phyloP scores from a whole-genome alignment of 345 rosid genomes.

The Populus deltoides region DNA sequence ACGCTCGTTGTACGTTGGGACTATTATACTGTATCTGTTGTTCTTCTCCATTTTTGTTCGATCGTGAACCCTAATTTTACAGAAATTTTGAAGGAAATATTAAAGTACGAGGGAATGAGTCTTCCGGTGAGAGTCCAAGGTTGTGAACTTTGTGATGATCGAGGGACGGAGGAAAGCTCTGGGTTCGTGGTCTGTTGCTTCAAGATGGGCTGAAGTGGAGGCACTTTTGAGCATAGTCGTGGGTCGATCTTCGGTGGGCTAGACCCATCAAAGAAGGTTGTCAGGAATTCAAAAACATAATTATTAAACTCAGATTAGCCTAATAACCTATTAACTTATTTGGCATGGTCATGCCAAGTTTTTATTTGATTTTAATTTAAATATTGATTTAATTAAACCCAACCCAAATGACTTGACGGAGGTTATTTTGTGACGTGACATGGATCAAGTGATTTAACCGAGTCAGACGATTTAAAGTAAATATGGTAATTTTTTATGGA shows the following conservation, averaged over 20 bases:
- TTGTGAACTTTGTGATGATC: not conserved
- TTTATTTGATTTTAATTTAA: no score
- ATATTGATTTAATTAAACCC: no score
- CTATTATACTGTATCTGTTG: conserved; percentile 73
- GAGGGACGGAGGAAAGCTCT: not conserved
- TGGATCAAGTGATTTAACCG: no score
- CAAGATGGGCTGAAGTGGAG: not conserved
- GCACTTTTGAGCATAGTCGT: not conserved
- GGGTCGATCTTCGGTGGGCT: not conserved
- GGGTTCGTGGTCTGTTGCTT: not conserved
- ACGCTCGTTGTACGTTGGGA: conserved; percentile 96
- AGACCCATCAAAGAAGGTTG: not conserved
- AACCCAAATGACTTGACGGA: no score
- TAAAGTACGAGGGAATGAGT: not conserved
- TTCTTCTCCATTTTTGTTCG: conserved; percentile 4
- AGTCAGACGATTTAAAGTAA: no score
- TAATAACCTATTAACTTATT: no score
- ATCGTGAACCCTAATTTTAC: not conserved
- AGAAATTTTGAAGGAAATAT: not conserved
- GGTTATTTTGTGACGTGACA: no score
- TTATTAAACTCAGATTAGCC: no score
- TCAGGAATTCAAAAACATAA: no score
- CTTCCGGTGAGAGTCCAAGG: not conserved
- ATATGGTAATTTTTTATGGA: no score
- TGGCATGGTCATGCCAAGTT: no score